Conservation (phyloP, 1,284 basidiomycete genomes). For the Lentinus polychrous region DNA sequence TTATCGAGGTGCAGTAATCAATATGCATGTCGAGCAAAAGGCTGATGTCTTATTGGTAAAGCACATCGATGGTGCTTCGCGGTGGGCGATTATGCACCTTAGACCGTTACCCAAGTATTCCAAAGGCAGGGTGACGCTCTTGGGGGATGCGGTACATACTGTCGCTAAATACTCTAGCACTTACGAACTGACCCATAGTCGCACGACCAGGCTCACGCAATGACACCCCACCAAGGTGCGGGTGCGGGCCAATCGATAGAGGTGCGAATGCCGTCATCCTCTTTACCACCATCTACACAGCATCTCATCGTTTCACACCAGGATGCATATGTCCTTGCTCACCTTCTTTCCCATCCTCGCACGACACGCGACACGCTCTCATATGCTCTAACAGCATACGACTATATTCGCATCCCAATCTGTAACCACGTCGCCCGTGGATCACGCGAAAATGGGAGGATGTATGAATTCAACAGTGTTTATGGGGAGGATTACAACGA, state of each 20-base stretch:
- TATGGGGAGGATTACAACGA: constrained; percentile 13
- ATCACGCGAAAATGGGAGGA: constrained; percentile 37
- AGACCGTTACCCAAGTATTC: constrained; percentile 20
- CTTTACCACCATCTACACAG: background rate
- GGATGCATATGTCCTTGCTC: constrained; percentile 47
- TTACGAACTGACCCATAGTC: too few relatives aligned
- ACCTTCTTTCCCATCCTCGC: constrained; percentile 36
- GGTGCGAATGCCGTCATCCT: constrained; percentile 12
- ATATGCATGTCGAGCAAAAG: background rate
- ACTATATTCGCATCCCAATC: constrained; percentile 38
- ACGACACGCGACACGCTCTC: constrained; percentile 31
- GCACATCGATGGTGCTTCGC: constrained; percentile 24
- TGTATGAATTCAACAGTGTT: constrained; percentile 23
- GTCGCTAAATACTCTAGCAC: too few relatives aligned
- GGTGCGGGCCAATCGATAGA: constrained; percentile 31
- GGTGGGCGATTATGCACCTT: constrained; percentile 27
- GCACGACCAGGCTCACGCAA: constrained; percentile 24
- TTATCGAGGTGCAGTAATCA: constrained; percentile 19
- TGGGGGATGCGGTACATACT: constrained; percentile 28
- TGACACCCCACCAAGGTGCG: constrained; percentile 28
- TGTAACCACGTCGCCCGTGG: constrained; percentile 34
- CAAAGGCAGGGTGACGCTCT: constrained; percentile 17
- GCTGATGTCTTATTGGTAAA: constrained; percentile 10
- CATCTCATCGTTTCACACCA: constrained; percentile 13
- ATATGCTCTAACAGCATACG: constrained; percentile 38